These are phyloP conservation scores for Ballota nigra DNA, from an alignment of 257 asterid species.

Conservation along the genomic window DNA sequence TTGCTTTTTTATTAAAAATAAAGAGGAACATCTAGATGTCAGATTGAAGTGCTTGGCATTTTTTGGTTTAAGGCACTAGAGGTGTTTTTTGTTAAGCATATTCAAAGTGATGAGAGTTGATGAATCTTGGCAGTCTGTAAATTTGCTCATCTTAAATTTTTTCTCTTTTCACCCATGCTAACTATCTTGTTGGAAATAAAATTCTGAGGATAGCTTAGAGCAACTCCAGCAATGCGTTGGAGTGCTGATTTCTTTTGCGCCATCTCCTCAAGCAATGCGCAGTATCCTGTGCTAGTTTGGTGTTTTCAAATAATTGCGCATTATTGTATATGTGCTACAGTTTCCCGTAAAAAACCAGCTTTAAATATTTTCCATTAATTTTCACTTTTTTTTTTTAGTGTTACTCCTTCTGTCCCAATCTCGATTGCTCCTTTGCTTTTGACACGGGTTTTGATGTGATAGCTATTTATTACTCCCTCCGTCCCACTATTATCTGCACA, in stretches of 20 bases:
- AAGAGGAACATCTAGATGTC: neutral
- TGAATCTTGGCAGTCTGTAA: slow-evolving; percentile 5
- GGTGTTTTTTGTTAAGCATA: neutral
- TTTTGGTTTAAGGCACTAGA: neutral
- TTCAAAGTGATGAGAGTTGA: neutral
- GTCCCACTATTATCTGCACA: no score
- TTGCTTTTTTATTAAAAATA: neutral
- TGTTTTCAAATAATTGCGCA: no score
- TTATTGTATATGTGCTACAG: no score
- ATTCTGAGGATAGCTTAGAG: slow-evolving; percentile 4
- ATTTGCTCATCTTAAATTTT: neutral
- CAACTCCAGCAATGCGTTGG: neutral
- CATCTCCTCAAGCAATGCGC: no score
- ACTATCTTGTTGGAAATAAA: neutral
- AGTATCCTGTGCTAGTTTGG: no score
- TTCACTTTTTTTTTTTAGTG: no score
- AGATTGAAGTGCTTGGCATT: neutral
- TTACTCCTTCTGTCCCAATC: no score
- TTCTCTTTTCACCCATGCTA: neutral
- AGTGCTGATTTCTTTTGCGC: neutral
- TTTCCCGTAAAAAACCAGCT: no score
- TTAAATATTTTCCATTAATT: no score
- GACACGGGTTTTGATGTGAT: no score
- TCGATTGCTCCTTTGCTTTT: no score
- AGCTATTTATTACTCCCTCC: no score